phyloP scores from a whole-genome alignment of 371 early-diverging fungal genomes.

The Syncephalastrum monosporum region DNA sequence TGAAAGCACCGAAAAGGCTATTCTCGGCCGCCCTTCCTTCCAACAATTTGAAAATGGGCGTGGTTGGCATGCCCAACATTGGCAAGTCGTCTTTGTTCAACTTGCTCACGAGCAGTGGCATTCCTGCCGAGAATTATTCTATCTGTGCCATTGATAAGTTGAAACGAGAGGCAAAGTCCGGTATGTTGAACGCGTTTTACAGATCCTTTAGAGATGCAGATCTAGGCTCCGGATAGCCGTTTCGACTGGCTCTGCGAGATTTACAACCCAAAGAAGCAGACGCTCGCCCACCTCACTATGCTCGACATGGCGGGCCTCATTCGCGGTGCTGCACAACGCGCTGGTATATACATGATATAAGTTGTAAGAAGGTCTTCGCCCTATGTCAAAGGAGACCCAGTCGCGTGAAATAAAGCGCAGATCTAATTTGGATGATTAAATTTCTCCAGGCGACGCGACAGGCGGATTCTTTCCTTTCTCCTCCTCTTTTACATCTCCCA shows the following conservation, averaged over 20 bases:
- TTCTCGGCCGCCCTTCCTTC: slow-evolving; percentile 68
- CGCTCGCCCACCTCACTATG: slow-evolving; percentile 71
- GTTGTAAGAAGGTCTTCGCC: too few species aligned
- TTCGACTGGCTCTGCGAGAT: slow-evolving; percentile 71
- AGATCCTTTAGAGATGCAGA: slow-evolving; percentile 83
- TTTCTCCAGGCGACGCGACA: background rate
- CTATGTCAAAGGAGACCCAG: too few species aligned
- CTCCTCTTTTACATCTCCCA: slow-evolving; percentile 2
- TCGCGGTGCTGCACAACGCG: slow-evolving; percentile 79
- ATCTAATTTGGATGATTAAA: background rate
- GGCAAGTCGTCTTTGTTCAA: slow-evolving; percentile 95
- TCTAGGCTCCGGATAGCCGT: slow-evolving; percentile 80
- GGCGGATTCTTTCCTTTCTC: background rate
- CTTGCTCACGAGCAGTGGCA: slow-evolving; percentile 78
- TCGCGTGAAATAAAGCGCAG: background rate
- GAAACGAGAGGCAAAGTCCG: background rate
- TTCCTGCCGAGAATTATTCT: slow-evolving; percentile 79
- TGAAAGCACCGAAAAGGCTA: slow-evolving; percentile 64
- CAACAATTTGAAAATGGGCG: slow-evolving; percentile 90
- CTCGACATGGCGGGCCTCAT: slow-evolving; percentile 97
- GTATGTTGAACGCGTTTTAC: slow-evolving; percentile 1
- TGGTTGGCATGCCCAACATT: slow-evolving; percentile 97
- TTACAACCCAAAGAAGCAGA: slow-evolving; percentile 63
- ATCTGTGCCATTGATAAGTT: slow-evolving; percentile 64
- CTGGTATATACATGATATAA: slow-evolving; percentile 32